These are phyloP conservation scores for Conticribra guillardii DNA, from an alignment of 108 stramenopile genomes.

Conservation along the genomic window DNA sequence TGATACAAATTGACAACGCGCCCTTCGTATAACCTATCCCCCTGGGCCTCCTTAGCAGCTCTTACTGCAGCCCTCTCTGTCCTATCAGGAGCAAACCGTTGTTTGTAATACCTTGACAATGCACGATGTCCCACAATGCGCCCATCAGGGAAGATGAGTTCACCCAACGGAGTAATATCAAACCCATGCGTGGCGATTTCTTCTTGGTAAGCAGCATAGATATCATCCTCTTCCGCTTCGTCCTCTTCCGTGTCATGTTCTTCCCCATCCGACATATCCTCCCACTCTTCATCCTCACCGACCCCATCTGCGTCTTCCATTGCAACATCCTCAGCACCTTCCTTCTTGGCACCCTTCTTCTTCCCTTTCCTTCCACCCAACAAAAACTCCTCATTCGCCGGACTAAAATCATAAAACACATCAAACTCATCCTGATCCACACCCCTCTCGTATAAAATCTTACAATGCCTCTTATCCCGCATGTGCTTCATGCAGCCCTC, in stretches of 20 bases:
- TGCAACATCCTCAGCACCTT: slow-evolving; percentile 21
- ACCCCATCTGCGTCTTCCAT: slow-evolving; percentile 49
- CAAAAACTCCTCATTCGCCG: slow-evolving; percentile 68
- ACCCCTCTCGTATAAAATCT: slow-evolving; percentile 88
- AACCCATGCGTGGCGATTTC: slow-evolving; percentile 82
- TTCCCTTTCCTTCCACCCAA: slow-evolving; percentile 33
- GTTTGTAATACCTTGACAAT: slow-evolving; percentile 82
- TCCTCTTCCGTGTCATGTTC: slow-evolving; percentile 50
- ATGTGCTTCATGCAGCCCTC: slow-evolving; percentile 86
- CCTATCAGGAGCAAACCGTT: slow-evolving; percentile 62
- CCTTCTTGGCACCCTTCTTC: slow-evolving; percentile 12
- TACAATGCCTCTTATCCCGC: slow-evolving; percentile 85
- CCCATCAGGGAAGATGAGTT: slow-evolving; percentile 87
- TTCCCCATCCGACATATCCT: slow-evolving; percentile 51
- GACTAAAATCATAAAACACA: slow-evolving; percentile 94
- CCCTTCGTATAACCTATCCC: slow-evolving; percentile 77
- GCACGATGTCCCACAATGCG: slow-evolving; percentile 88
- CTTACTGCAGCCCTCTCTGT: slow-evolving; percentile 58
- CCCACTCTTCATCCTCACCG: slow-evolving; percentile 66
- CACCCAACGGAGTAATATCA: slow-evolving; percentile 87
- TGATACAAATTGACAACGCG: slow-evolving; percentile 63
- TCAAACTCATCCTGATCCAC: slow-evolving; percentile 93
- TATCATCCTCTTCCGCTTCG: slow-evolving; percentile 62
- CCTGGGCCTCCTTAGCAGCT: slow-evolving; percentile 74
- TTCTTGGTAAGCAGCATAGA: slow-evolving; percentile 77